Evolutionary conservation across 257 asterid genomes (phyloP), one percentile per base, ranked within the genome.

Genomic region (Rhazya stricta): DNA sequence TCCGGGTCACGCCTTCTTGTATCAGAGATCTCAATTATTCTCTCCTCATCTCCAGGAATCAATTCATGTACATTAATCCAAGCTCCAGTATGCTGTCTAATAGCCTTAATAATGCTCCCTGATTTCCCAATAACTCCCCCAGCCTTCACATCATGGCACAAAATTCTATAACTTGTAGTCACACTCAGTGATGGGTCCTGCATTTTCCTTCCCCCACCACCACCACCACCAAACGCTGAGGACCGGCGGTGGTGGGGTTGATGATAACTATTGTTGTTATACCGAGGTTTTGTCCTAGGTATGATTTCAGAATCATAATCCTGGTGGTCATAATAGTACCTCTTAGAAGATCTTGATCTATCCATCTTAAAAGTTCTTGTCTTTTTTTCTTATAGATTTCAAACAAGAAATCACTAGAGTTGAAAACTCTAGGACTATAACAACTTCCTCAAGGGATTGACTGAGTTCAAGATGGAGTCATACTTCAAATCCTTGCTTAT

Each of bases 41-140:
- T 86, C 85, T 92, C 99, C 60, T 94, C 99, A 45, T 94, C 97
- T 48, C 97, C 99, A 0, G 85, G 92, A 27, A 88, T 74, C 73
- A 90, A 81, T 84, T 90, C 97, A 79, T 90, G 97, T 30, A 94
- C 94, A 76, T 94, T 94, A 82, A 94, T 83, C 96, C 97, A 88
- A 65, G 99, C 99, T 39, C 99, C 99, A 0, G 97, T 94, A 62
- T 87, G 97, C 86, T 92, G 95, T 82, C 96, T 89, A 74, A 94
- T 92, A 50, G 95, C 76, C 88, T 88, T 92, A 50, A 94, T 88
- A 32, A 94, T 90, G 62, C 97, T 90, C 60, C 97, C 97, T 0
- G 97, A 92, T 77, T 90, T 94, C 78, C 98, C 98, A 83, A 94
- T 94, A 65, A 94, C 99, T 13, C 99, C 97, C 6, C 97, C 99